Base-by-base conservation (phyloP, 2,329 filamentous ascomycete genomes). In the Cladophialophora immunda region DNA sequence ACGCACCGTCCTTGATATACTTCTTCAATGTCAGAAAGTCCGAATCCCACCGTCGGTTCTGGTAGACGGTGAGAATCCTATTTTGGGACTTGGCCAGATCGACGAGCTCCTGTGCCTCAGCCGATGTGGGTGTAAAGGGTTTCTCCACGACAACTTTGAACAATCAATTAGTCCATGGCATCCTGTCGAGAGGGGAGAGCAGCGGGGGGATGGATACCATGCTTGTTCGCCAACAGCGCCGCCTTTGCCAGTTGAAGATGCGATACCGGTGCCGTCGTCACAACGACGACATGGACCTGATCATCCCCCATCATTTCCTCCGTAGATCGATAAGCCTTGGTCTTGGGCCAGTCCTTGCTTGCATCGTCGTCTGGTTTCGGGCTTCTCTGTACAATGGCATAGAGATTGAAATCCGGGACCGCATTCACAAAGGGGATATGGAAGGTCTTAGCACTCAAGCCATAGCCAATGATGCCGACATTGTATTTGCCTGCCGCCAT, bases 371-470 rank as follows among this genome's bases (percentile, higher is more conserved):
- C 81, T 1, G 85, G 79, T 70, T 85, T 86, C 5, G 91, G 91
- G 4, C 81, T 86, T 67, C 92, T 88, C 79, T 95, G 92, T 30
- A 94, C 89, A 72, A 95, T 89, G 70, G 90, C 87, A 75, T 92
- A 87, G 22, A 94, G 86, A 60, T 84, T 88, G 76, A 93, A 84
- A 62, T 86, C 81, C 6, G 88, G 83, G 0, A 89, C 87, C 32
- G 85, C 84, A 61, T 82, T 81, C 78, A 95, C 85, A 79, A 93
- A 91, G 69, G 92, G 92, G 75, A 94, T 93, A 79, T 95, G 92
- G 80, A 94, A 95, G 80, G 91, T 84, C 76, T 93, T 94, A 78
- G 92, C 92, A 64, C 84, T 86, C 74, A 88, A 77, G 72, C 86
- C 86, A 76, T 88, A 89, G 73, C 87, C 86, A 66, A 89, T 82